Conservation (phyloP, 768 basidiomycete genomes). For the Trametes sanguinea region DNA sequence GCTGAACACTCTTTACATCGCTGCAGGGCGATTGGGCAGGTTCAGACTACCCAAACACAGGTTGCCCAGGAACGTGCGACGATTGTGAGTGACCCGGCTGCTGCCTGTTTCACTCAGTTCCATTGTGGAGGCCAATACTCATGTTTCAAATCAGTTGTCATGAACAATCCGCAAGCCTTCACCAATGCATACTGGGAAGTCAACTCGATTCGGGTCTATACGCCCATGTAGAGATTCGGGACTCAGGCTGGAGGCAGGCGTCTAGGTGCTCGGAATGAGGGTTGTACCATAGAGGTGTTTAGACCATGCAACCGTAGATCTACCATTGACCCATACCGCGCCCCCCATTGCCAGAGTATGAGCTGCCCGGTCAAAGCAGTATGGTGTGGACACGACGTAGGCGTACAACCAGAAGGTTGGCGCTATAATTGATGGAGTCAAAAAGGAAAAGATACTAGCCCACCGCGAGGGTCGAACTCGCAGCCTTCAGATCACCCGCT, state of each 20-base stretch:
- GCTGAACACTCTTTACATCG: too few species aligned
- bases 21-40: conserved; percentile 58
- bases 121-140: not conserved
- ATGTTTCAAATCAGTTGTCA: conserved; percentile 44
- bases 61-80: conserved; percentile 45
- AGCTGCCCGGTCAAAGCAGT: too few species aligned
- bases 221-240: conserved; percentile 14
- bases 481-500: conserved; percentile 53
- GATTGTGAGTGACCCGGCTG: conserved; percentile 44
- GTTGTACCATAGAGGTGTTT: too few species aligned
- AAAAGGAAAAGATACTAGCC: conserved; percentile 38
- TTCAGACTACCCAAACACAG: conserved; percentile 39
- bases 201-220: conserved; percentile 60
- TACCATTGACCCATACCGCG: too few species aligned
- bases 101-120: not conserved
- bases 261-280: too few species aligned
- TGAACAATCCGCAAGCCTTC: conserved; percentile 60
- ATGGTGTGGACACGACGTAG: too few species aligned
- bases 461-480: conserved; percentile 67
- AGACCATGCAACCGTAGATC: not conserved
- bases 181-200: conserved; percentile 70
- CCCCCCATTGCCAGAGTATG: too few species aligned
- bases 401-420: too few species aligned
- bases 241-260: too few species aligned
- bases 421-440: too few species aligned